Conservation (phyloP, 1,284 basidiomycete genomes). For the Malassezia furfur region DNA sequence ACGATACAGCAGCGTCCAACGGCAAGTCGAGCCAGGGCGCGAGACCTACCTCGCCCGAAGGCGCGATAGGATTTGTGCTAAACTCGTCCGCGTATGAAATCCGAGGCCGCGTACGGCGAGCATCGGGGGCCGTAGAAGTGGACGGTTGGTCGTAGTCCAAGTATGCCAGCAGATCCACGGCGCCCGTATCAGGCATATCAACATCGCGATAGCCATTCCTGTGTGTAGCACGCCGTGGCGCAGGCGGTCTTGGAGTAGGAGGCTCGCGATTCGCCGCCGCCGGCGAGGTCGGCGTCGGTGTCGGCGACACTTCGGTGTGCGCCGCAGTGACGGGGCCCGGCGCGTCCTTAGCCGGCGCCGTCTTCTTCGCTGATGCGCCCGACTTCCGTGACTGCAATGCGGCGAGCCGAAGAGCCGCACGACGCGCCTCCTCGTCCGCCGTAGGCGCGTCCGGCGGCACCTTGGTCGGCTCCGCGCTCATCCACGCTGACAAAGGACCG, state of each 20-base stretch:
- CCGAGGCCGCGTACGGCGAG: not conserved
- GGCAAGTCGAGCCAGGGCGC: not conserved
- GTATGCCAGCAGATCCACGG: not conserved
- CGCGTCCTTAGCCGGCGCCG: not conserved
- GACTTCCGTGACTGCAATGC: not conserved
- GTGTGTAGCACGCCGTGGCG: no score
- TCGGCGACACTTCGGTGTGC: not conserved
- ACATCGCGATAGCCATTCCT: not conserved
- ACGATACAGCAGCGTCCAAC: not conserved
- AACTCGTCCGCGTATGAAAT: constrained; percentile 17
- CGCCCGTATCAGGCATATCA: not conserved
- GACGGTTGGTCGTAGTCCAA: not conserved
- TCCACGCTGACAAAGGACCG: not conserved
- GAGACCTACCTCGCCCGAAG: not conserved
- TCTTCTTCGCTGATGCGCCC: not conserved
- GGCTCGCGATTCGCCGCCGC: not conserved
- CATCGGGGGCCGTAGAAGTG: not conserved
- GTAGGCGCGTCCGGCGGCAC: not conserved
- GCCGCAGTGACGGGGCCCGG: not conserved
- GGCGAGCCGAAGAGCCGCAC: not conserved
- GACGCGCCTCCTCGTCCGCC: not conserved
- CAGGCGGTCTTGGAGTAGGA: no score
- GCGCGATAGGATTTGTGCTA: not conserved
- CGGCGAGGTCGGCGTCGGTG: not conserved
- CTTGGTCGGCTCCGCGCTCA: no score